phyloP scores from a whole-genome alignment of 768 basidiomycete species.

The Guyanaporus albipodus region DNA sequence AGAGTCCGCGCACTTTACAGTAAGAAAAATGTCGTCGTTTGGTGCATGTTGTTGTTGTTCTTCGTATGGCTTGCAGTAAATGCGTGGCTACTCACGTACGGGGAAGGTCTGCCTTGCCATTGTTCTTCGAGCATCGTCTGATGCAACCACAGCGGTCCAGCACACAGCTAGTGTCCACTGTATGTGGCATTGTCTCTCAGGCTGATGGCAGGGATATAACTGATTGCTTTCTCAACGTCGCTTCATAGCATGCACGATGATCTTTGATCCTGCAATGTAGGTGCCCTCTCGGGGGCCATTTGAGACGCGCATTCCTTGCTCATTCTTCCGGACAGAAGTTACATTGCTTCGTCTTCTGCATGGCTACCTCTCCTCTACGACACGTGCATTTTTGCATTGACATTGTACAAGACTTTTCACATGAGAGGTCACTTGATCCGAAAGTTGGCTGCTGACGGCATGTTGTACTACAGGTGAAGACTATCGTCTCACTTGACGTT shows the following conservation, averaged over 20 bases:
- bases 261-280: constrained; percentile 30
- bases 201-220: constrained; percentile 31
- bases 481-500: neutral
- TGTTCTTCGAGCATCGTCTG: neutral
- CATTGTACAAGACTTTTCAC: constrained; percentile 28
- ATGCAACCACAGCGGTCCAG: constrained; percentile 9
- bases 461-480: constrained; percentile 34
- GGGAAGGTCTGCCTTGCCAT: constrained; percentile 39
- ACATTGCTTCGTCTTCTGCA: constrained; percentile 34
- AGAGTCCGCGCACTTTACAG: constrained; percentile 20
- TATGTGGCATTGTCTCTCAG: constrained; percentile 6
- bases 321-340: constrained; percentile 12
- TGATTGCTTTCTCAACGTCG: constrained; percentile 1
- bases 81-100: constrained; percentile 49
- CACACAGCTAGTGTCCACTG: constrained; percentile 6
- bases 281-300: neutral
- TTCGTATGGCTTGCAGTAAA: constrained; percentile 45
- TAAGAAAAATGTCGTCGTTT: constrained; percentile 5
- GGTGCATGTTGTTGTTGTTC: constrained; percentile 30
- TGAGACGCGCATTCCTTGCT: neutral
- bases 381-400: constrained; percentile 34
- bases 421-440: constrained; percentile 18
- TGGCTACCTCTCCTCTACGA: constrained; percentile 42
- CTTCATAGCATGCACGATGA: constrained; percentile 43
- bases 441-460: constrained; percentile 31